Evolutionary conservation across 1,139 yeast species (phyloP).

Genomic region (Lodderomyces elongisporus): DNA sequence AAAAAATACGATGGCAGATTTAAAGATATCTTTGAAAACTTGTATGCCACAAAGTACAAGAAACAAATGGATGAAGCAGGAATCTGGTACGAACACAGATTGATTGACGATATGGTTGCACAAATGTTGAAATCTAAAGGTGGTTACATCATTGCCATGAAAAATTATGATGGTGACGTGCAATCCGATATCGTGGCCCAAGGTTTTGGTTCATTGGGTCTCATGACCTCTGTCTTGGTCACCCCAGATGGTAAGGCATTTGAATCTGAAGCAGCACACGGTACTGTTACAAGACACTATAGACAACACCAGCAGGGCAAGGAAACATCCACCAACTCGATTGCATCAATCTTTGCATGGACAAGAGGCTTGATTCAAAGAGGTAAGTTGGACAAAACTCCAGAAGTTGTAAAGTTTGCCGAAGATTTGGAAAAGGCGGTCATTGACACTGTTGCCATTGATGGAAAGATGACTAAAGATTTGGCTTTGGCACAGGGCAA

Average conservation of each 20-base stretch:
- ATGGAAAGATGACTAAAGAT: conserved; percentile 93
- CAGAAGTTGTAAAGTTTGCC: conserved; percentile 78
- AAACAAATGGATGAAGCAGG: conserved; percentile 66
- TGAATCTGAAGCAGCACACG: conserved; percentile 97
- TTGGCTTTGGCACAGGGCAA: conserved; percentile 84
- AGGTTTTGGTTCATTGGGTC: conserved; percentile 93
- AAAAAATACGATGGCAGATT: conserved; percentile 92
- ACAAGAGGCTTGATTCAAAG: conserved; percentile 87
- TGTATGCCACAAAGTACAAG: conserved; percentile 70
- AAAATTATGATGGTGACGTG: conserved; percentile 97
- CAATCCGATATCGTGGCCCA: conserved; percentile 97
- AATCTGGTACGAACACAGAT: conserved; percentile 93
- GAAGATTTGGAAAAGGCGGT: conserved; percentile 75
- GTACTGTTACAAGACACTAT: conserved; percentile 94
- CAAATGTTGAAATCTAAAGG: conserved; percentile 96
- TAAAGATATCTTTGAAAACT: conserved; percentile 84
- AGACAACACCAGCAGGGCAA: conserved; percentile 93
- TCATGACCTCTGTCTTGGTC: conserved; percentile 91
- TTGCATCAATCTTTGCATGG: conserved; percentile 98
- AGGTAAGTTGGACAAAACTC: conserved; percentile 82
- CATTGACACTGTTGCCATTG: conserved; percentile 77
- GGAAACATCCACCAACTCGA: conserved; percentile 96
- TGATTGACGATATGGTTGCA: conserved; percentile 98
- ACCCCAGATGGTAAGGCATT: conserved; percentile 95
- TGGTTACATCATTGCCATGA: conserved; percentile 90